These are phyloP conservation scores for Sclerotinia nivalis DNA, from an alignment of 2,329 filamentous ascomycete genomes.

Conservation along the genomic window DNA sequence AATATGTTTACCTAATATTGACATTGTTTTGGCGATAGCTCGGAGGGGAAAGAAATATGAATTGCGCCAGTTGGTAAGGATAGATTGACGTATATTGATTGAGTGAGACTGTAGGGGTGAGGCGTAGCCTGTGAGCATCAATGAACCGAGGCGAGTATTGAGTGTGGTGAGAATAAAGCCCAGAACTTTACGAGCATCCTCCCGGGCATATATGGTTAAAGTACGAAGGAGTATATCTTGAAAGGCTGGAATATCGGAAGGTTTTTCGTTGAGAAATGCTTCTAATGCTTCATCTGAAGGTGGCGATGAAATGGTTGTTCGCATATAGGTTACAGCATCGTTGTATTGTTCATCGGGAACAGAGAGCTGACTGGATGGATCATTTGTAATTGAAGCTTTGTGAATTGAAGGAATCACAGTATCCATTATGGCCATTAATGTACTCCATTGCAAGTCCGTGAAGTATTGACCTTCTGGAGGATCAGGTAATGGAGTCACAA, in stretches of 20 bases:
- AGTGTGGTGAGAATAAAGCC: constrained; percentile 36
- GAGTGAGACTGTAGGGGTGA: constrained; percentile 64
- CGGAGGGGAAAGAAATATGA: constrained; percentile 58
- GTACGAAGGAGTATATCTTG: constrained; percentile 50
- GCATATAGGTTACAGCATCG: constrained; percentile 46
- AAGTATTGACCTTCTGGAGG: constrained; percentile 44
- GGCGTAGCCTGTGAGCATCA: constrained; percentile 67
- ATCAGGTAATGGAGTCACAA: constrained; percentile 35
- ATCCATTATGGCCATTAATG: constrained; percentile 56
- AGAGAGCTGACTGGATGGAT: constrained; percentile 43
- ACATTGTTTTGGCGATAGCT: constrained; percentile 56
- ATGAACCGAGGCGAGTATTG: constrained; percentile 62
- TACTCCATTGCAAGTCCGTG: constrained; percentile 53
- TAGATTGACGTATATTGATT: constrained; percentile 57
- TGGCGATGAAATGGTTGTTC: constrained; percentile 43
- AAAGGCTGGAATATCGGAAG: constrained; percentile 55
- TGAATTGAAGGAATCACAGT: constrained; percentile 62
- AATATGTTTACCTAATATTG: constrained; percentile 51
- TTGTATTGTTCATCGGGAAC: constrained; percentile 55
- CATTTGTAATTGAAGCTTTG: constrained; percentile 36
- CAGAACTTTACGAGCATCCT: constrained; percentile 37
- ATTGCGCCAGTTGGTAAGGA: constrained; percentile 62
- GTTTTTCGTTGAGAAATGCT: constrained; percentile 55
- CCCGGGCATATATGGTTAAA: constrained; percentile 40
- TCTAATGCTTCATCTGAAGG: constrained; percentile 49